Conservation (phyloP, 164 flowering plant genomes). For the Liriodendron chinense region DNA sequence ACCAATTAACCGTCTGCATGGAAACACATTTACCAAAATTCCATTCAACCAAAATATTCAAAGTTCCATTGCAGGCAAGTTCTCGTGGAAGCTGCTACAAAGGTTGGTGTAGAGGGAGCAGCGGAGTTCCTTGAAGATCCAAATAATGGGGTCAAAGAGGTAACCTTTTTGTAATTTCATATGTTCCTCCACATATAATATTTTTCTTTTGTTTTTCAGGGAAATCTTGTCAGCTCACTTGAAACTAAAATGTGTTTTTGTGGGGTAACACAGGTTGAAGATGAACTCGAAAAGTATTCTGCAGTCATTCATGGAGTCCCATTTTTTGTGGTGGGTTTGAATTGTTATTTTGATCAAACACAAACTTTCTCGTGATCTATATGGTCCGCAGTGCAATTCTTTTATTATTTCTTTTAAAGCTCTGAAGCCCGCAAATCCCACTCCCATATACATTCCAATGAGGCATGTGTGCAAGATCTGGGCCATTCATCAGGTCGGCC, state of each 20-base stretch:
- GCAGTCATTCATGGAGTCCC: conserved; percentile 68
- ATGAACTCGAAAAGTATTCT: conserved; percentile 62
- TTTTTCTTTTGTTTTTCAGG: background rate
- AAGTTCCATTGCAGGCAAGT: conserved; percentile 51
- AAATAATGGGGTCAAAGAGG: conserved; percentile 68
- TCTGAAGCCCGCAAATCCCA: background rate
- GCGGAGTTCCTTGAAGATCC: conserved; percentile 76
- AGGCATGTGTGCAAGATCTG: background rate
- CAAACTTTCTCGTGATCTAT: background rate
- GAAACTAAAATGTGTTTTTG: background rate
- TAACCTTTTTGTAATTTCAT: conserved; percentile 12
- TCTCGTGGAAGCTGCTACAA: conserved; percentile 66
- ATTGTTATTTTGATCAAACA: background rate
- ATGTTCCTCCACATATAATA: background rate
- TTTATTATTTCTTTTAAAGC: background rate
- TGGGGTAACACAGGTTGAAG: conserved; percentile 46
- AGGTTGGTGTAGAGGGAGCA: conserved; percentile 83
- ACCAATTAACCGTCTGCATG: background rate
- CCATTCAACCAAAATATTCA: background rate
- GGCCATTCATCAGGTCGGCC: background rate
- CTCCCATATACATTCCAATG: background rate
- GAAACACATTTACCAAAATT: background rate
- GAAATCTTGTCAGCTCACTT: background rate
- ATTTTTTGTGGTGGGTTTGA: conserved; percentile 55
- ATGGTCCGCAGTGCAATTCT: background rate